Base-by-base conservation (phyloP, 495 filamentous ascomycete genomes). In the Saxophila tyrrhenica region DNA sequence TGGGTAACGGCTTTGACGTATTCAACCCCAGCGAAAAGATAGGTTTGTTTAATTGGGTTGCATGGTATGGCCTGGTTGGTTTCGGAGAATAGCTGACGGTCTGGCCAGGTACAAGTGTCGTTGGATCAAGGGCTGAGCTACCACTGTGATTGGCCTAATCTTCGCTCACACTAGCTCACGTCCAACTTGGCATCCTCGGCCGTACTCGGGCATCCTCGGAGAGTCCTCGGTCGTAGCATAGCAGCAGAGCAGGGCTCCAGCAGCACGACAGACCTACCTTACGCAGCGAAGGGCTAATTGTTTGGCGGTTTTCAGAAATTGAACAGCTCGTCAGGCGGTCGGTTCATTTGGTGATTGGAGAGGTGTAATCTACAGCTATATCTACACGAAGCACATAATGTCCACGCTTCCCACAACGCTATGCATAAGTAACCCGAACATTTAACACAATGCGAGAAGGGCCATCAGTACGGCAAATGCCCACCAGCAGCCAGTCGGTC, bases 11-110 rank as follows among this genome's bases (percentile, higher is more conserved):
- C n/a, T n/a, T n/a, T 53, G 32, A 44, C n/a, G 49, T 35, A 35
- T 35, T 13, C 13, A 13, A 13, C 13, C 29, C 29, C 29, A 88
- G 68, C 2, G 35, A 29, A 39, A 53, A 13, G n/a, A n/a, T n/a
- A n/a, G n/a, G n/a, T n/a, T n/a, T n/a, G n/a, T n/a, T n/a, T n/a
- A n/a, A n/a, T n/a, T n/a, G n/a, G n/a, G n/a, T n/a, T n/a, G n/a
- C n/a, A n/a, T n/a, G n/a, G n/a, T n/a, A n/a, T n/a, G n/a, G n/a
- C n/a, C n/a, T n/a, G n/a, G n/a, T n/a, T n/a, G n/a, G n/a, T n/a
- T n/a, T n/a, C n/a, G n/a, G n/a, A n/a, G n/a, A n/a, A n/a, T n/a
- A n/a, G n/a, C n/a, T n/a, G n/a, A n/a, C n/a, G n/a, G n/a, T n/a
- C n/a, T n/a, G n/a, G n/a, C n/a, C n/a, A n/a, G n/a, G n/a, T n/a